Conservation (phyloP, 2,329 filamentous ascomycete species). For the Cordyceps tenuipes region DNA sequence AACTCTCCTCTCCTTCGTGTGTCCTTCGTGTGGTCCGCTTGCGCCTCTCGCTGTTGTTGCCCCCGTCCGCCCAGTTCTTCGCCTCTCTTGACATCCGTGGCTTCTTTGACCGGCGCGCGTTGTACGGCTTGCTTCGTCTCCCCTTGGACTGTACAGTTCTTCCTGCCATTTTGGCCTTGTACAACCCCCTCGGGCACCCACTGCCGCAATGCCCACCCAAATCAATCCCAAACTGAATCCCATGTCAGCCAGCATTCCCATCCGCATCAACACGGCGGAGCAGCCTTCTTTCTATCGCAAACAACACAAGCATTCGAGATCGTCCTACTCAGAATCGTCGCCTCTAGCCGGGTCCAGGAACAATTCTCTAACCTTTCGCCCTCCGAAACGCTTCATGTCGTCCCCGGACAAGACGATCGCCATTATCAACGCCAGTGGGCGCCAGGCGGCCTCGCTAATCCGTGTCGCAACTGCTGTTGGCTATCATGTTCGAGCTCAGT, state of each 20-base stretch:
- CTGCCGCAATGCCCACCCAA: slow-evolving; percentile 29
- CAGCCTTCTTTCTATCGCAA: slow-evolving; percentile 28
- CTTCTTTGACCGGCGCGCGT: neutral
- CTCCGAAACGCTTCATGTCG: slow-evolving; percentile 50
- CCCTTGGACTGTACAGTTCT: neutral
- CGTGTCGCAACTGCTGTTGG: slow-evolving; percentile 89
- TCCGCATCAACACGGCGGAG: slow-evolving; percentile 27
- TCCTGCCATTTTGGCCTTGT: neutral
- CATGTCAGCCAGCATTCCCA: slow-evolving; percentile 30
- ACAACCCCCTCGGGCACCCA: slow-evolving; percentile 7
- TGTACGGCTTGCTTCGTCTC: neutral
- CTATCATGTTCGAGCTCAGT: slow-evolving; percentile 85
- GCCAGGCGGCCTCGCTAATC: slow-evolving; percentile 91
- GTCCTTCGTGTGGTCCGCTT: neutral
- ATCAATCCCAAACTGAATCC: slow-evolving; percentile 31
- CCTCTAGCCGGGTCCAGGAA: slow-evolving; percentile 46
- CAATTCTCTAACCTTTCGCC: slow-evolving; percentile 53
- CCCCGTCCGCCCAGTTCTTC: neutral
- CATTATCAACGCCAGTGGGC: slow-evolving; percentile 90
- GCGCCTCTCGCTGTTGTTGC: neutral
- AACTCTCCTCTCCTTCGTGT: no score
- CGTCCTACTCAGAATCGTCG: slow-evolving; percentile 53
- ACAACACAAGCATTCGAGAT: slow-evolving; percentile 53
- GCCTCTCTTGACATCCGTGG: neutral
- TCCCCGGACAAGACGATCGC: slow-evolving; percentile 72